phyloP scores from a whole-genome alignment of 2,329 filamentous ascomycete species.

The Fusarium domesticum region DNA sequence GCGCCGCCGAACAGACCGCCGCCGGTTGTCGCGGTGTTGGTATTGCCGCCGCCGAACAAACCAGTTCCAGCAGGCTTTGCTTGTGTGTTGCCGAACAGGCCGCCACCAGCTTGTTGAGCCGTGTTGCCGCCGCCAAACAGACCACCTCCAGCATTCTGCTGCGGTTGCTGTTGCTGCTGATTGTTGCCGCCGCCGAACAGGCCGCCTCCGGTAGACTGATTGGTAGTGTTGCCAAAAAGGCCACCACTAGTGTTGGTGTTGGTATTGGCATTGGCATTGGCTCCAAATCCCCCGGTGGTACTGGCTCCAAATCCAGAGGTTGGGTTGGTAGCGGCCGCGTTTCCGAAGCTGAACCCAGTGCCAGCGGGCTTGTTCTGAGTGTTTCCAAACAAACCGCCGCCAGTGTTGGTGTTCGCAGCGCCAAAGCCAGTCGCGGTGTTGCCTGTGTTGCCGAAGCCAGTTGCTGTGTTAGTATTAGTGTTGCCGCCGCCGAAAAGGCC shows the following conservation, averaged over 20 bases:
- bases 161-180: constrained; percentile 18
- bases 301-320: constrained; percentile 3
- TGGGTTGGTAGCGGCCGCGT: constrained; percentile 35
- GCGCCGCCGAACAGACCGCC: constrained; percentile 37
- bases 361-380: constrained; percentile 38
- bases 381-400: constrained; percentile 43
- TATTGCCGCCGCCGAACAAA: constrained; percentile 28
- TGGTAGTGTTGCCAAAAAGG: constrained; percentile 37
- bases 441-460: constrained; percentile 27
- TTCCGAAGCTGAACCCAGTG: constrained; percentile 43
- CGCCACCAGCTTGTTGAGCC: constrained; percentile 30
- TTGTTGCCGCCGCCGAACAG: constrained; percentile 29
- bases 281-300: constrained; percentile 33
- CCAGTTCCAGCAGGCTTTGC: constrained; percentile 36
- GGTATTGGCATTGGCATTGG: constrained; percentile 26
- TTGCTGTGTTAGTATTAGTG: constrained; percentile 20
- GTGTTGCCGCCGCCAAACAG: constrained; percentile 39
- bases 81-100: constrained; percentile 44
- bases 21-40: constrained; percentile 23
- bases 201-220: constrained; percentile 18
- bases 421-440: constrained; percentile 39
- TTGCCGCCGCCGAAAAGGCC: constrained; percentile 29
- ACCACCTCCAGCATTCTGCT: constrained; percentile 24
- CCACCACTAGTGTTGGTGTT: constrained; percentile 33
- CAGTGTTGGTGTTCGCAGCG: constrained; percentile 27